Conservation (phyloP, 257 asterid genomes). For the Przewalskia tangutica region DNA sequence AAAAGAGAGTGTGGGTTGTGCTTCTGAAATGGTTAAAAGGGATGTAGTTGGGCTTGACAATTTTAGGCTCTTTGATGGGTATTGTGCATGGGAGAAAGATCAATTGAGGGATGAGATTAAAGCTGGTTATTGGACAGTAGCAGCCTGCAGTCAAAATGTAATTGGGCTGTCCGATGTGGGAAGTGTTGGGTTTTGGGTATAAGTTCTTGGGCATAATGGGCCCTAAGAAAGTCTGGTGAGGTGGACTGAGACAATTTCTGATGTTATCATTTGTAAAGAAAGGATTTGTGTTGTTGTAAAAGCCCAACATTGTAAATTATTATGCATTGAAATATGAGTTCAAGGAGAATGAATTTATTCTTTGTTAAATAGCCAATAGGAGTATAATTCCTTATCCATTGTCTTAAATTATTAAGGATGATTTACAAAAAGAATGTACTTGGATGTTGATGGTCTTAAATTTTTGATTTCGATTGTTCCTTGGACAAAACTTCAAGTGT, state of each 20-base stretch:
- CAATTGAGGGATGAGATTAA: constrained; percentile 62
- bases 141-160: constrained; percentile 63
- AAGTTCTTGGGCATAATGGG: constrained; percentile 57
- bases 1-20: constrained; percentile 64
- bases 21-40: constrained; percentile 82
- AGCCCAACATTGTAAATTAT: background rate
- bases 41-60: constrained; percentile 34
- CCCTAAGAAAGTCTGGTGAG: constrained; percentile 60
- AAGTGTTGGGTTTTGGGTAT: constrained; percentile 70
- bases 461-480: too few relatives aligned
- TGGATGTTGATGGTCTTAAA: too few relatives aligned
- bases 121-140: constrained; percentile 81
- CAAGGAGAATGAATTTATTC: background rate
- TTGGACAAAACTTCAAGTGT: too few relatives aligned
- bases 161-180: constrained; percentile 44
- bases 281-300: background rate
- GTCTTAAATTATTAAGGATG: too few relatives aligned
- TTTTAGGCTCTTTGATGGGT: constrained; percentile 76
- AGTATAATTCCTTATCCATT: too few relatives aligned
- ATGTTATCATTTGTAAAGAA: background rate
- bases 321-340: background rate
- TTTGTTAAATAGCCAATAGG: too few relatives aligned
- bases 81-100: constrained; percentile 73
- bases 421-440: too few relatives aligned
- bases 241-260: background rate